Evolutionary conservation across 345 rosid species (phyloP), one percentile per base, ranked within the genome.

Genomic region (Raphanus sativus): DNA sequence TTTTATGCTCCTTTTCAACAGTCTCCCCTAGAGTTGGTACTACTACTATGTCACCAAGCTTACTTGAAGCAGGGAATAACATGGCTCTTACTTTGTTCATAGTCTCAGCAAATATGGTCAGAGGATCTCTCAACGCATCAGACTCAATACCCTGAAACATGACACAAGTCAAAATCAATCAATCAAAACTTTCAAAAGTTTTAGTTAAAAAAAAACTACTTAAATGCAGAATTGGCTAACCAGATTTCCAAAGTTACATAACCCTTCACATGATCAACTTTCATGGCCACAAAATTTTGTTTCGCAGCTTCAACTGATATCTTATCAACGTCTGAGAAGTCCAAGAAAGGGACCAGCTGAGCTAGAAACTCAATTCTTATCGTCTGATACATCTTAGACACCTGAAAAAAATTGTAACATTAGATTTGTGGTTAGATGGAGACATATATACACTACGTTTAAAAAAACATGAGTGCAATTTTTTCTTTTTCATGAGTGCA

Each of bases 231-330:
- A 33, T 48, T 13, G 55, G 65, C 89, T 83, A 84, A 93, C 99
- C 97, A 82, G 69, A 70, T 75, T 83, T 66, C 86, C 86, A 78
- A 93, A 48, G 82, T 26, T 45, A 96, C 86, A 75, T 81, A 85
- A 69, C 86, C 91, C 83, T 85, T 96, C 91, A 83, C 84, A 79
- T 91, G 91, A 69, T 96, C 97, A 85, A 96, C 85, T 84, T 96
- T 91, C 93, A 93, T 84, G 26, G 97, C 86, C 67, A 90, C 80
- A 70, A 93, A 93, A 62, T 82, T 85, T 76, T 93, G 83, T 69
- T 91, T 91, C 73, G 87, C 97, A 29, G 99, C 98, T 75, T 96
- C 97, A 33, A 93, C 98, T 8, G 92, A 91, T 69, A 96, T 87
- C 87, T 89, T 96, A 84, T 96, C 98, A 54, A 96, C 93, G 52